Evolutionary conservation across 2,329 filamentous ascomycete genomes (phyloP).

Genomic region (Pleomassaria siparia): DNA sequence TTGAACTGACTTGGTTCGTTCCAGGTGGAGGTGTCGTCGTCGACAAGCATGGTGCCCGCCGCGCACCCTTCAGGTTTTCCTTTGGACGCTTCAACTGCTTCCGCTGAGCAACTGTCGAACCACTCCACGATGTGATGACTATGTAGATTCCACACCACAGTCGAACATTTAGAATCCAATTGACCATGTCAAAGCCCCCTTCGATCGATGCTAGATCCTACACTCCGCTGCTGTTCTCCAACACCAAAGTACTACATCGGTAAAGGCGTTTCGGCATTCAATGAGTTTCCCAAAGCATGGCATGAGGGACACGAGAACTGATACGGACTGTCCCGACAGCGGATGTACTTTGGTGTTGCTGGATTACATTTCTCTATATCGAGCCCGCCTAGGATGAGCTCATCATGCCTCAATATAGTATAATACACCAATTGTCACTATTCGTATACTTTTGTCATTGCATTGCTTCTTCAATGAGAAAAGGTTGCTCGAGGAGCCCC

Average conservation of each 20-base stretch:
- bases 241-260: background rate
- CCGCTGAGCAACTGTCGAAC: conserved; percentile 40
- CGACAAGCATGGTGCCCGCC: conserved; percentile 54
- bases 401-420: conserved; percentile 5
- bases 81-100: conserved; percentile 57
- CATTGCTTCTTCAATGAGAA: no score
- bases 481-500: no score
- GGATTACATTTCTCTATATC: background rate
- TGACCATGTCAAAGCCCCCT: background rate
- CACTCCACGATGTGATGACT: conserved; percentile 26
- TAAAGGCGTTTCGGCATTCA: background rate
- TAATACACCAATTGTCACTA: conserved; percentile 9
- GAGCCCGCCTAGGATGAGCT: conserved; percentile 2
- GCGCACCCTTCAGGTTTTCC: conserved; percentile 55
- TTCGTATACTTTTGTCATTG: no score
- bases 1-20: conserved; percentile 17
- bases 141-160: conserved; percentile 12
- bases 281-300: background rate
- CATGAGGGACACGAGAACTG: background rate
- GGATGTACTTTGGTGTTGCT: background rate
- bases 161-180: background rate
- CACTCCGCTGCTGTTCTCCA: background rate
- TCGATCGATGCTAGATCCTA: background rate
- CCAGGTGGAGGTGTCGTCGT: conserved; percentile 54
- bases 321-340: background rate